Evolutionary conservation across 1,284 basidiomycete genomes (phyloP).

Genomic region (Limonomyces culmigenus): DNA sequence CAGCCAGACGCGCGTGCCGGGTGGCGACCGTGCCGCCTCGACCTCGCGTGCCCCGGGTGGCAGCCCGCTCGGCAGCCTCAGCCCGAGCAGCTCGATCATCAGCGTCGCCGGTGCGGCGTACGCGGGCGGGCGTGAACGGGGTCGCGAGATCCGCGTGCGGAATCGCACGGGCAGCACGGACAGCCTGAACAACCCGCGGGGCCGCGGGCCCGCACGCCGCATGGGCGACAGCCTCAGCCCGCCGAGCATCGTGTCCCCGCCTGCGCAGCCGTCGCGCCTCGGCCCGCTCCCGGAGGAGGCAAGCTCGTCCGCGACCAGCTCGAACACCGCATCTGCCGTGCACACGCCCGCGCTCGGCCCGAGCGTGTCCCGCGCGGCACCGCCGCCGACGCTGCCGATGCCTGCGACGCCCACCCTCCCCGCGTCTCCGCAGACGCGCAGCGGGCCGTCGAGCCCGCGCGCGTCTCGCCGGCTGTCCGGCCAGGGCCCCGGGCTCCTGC

Average conservation of each 20-base stretch:
- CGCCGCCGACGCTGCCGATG: conserved; percentile 5
- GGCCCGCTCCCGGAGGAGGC: conserved; percentile 8
- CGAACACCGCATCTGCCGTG: conserved; percentile 8
- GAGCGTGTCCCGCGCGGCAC: neutral
- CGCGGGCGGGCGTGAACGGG: conserved; percentile 13
- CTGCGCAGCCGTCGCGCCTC: conserved; percentile 9
- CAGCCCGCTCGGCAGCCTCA: conserved; percentile 40
- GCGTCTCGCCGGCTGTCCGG: too few species aligned
- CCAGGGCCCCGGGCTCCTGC: too few species aligned
- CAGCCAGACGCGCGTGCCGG: conserved; percentile 32
- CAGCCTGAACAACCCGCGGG: neutral
- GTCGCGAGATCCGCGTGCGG: conserved; percentile 10
- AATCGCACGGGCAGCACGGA: conserved; percentile 6
- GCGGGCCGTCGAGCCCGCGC: neutral
- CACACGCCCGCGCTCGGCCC: conserved; percentile 9
- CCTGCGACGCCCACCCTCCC: conserved; percentile 7
- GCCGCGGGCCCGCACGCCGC: conserved; percentile 25
- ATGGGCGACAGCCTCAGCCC: conserved; percentile 33
- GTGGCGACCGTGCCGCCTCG: conserved; percentile 27
- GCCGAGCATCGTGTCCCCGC: conserved; percentile 6
- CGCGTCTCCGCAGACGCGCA: neutral
- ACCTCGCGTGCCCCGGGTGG: conserved; percentile 16
- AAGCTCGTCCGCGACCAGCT: conserved; percentile 12
- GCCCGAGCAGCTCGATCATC: conserved; percentile 31
- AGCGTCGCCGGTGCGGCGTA: conserved; percentile 14